Evolutionary conservation across 2,329 filamentous ascomycete species (phyloP).

Genomic region (Pyrenochaeta sp.): DNA sequence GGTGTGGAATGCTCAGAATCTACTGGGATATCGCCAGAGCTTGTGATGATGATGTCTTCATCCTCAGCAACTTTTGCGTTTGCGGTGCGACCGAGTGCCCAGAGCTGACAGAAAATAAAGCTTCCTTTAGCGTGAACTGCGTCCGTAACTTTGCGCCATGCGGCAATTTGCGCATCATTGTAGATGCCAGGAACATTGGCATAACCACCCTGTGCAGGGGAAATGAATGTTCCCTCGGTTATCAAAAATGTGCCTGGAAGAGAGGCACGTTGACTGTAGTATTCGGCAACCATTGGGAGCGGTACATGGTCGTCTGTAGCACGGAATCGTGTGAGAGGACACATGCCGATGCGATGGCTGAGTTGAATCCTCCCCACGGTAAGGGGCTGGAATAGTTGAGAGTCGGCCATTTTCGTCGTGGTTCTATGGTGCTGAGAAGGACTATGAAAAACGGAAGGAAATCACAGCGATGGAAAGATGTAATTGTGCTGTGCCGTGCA

Average conservation of each 20-base stretch:
- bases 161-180: conserved; percentile 52
- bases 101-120: conserved; percentile 68
- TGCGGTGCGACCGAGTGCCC: conserved; percentile 65
- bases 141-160: conserved; percentile 66
- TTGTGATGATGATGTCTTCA: conserved; percentile 36
- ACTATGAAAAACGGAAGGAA: no score
- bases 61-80: conserved; percentile 39
- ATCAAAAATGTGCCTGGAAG: conserved; percentile 65
- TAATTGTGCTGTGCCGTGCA: no score
- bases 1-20: conserved; percentile 34
- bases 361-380: background rate
- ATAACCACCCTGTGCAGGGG: conserved; percentile 54
- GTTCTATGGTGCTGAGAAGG: no score
- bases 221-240: conserved; percentile 64
- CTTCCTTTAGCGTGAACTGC: conserved; percentile 67
- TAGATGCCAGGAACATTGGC: conserved; percentile 65
- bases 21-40: conserved; percentile 44
- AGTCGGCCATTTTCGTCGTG: background rate
- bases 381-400: background rate
- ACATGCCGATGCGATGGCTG: background rate
- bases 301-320: background rate
- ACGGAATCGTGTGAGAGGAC: background rate
- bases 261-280: conserved; percentile 62
- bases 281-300: conserved; percentile 35
- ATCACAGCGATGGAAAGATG: no score